phyloP scores from a whole-genome alignment of 352 stramenopile species.

The Phytophthora foliorum region DNA sequence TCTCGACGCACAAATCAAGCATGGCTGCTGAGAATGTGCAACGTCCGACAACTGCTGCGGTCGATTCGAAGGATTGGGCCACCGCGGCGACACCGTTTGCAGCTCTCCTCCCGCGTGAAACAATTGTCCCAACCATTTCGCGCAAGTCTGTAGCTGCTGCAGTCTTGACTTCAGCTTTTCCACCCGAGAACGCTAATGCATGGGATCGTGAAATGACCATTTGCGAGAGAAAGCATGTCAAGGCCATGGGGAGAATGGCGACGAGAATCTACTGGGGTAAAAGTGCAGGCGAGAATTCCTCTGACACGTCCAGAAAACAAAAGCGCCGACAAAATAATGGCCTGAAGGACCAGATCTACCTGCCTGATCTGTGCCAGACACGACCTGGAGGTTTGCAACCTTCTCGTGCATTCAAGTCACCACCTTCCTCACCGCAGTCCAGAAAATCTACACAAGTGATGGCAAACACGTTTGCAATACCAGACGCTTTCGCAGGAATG shows the following conservation, averaged over 20 bases:
- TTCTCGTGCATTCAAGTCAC: slow-evolving; percentile 4
- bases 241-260: slow-evolving; percentile 36
- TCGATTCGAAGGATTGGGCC: slow-evolving; percentile 34
- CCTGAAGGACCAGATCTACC: slow-evolving; percentile 44
- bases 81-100: slow-evolving; percentile 38
- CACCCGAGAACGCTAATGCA: slow-evolving; percentile 20
- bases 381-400: slow-evolving; percentile 11
- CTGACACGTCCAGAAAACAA: slow-evolving; percentile 8
- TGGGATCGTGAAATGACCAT: slow-evolving; percentile 46
- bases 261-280: slow-evolving; percentile 27
- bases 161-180: slow-evolving; percentile 29
- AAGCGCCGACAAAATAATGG: slow-evolving; percentile 20
- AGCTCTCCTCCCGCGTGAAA: slow-evolving; percentile 26
- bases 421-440: background rate
- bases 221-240: slow-evolving; percentile 36
- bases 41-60: slow-evolving; percentile 22
- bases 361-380: slow-evolving; percentile 25
- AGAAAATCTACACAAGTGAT: background rate
- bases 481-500: slow-evolving; percentile 37
- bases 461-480: slow-evolving; percentile 5
- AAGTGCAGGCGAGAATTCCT: slow-evolving; percentile 1
- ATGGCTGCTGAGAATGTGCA: slow-evolving; percentile 9
- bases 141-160: slow-evolving; percentile 35
- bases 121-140: slow-evolving; percentile 30
- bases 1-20: slow-evolving; percentile 8